Evolutionary conservation across 1,284 basidiomycete species (phyloP).

Genomic region (Ceraceosorus guamensis): DNA sequence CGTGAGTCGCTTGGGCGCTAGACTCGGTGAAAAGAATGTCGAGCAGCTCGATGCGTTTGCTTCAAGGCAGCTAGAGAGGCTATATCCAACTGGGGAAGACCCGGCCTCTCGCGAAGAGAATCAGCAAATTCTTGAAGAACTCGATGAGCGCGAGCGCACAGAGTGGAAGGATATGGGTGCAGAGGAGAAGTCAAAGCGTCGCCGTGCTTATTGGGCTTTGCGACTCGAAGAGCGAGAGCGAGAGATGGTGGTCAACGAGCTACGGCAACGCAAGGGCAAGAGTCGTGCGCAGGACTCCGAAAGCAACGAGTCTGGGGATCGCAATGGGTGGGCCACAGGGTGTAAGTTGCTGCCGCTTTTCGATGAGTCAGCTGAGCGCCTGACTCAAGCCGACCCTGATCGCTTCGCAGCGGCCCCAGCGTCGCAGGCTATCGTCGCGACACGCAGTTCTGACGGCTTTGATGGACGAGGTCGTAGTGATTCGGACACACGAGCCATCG

Average conservation of each 20-base stretch:
- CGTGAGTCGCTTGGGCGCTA: slow-evolving; percentile 60
- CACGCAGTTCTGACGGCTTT: slow-evolving; percentile 12
- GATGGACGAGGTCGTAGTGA: slow-evolving; percentile 24
- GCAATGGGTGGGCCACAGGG: no score
- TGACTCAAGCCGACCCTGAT: no score
- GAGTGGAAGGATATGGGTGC: slow-evolving; percentile 32
- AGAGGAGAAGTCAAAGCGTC: slow-evolving; percentile 31
- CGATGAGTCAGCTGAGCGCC: no score
- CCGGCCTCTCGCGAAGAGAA: slow-evolving; percentile 32
- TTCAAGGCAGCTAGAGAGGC: slow-evolving; percentile 69
- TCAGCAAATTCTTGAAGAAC: slow-evolving; percentile 24
- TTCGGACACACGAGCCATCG: slow-evolving; percentile 41
- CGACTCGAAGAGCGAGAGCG: slow-evolving; percentile 35
- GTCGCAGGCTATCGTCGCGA: slow-evolving; percentile 7
- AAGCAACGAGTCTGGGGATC: no score
- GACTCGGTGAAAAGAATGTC: slow-evolving; percentile 53
- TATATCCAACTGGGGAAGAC: slow-evolving; percentile 20
- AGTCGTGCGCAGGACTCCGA: neutral
- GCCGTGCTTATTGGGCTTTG: slow-evolving; percentile 27
- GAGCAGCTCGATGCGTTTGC: slow-evolving; percentile 80
- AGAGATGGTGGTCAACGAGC: slow-evolving; percentile 27
- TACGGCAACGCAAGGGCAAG: slow-evolving; percentile 18
- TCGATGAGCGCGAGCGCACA: slow-evolving; percentile 26
- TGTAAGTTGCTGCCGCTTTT: no score
- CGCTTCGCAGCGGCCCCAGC: slow-evolving; percentile 2